A percentile compares a stretch with the other conserved stretches of the same genome.
These are phyloP conservation scores for Camellia oleifera DNA, from an alignment of 179 eudicot species.

Conservation along the genomic window DNA sequence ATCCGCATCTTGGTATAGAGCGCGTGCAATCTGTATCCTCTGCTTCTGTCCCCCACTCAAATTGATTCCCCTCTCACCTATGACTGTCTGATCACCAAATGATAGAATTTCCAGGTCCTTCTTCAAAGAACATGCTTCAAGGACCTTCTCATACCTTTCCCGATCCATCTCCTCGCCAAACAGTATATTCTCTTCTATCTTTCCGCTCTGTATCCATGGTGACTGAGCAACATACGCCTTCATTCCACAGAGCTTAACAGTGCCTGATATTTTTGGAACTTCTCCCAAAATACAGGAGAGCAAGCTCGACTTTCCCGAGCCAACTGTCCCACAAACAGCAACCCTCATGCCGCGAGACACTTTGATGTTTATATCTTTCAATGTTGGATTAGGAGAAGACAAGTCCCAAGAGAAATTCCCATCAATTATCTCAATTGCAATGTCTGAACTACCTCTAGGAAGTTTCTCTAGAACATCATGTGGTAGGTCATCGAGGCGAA, in stretches of 20 bases:
- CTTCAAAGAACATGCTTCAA: constrained; percentile 54
- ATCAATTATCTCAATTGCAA: constrained; percentile 47
- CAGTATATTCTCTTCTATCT: constrained; percentile 54
- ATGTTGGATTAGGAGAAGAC: constrained; percentile 32
- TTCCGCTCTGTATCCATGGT: constrained; percentile 76
- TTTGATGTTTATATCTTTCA: constrained; percentile 54
- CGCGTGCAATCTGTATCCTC: constrained; percentile 63
- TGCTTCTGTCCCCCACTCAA: constrained; percentile 79
- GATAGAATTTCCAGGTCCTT: constrained; percentile 59
- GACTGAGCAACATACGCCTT: constrained; percentile 71
- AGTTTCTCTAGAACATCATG: constrained; percentile 44
- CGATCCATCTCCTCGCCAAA: constrained; percentile 52
- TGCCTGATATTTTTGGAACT: constrained; percentile 63
- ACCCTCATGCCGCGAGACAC: constrained; percentile 59
- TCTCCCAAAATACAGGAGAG: constrained; percentile 79
- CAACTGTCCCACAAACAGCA: constrained; percentile 82
- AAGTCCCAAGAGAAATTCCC: constrained; percentile 75
- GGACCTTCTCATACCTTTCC: constrained; percentile 45
- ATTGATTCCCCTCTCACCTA: constrained; percentile 71
- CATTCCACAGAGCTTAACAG: constrained; percentile 39
- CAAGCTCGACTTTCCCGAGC: constrained; percentile 79
- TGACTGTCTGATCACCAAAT: constrained; percentile 66
- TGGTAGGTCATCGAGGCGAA: constrained; percentile 61
- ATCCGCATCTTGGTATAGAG: constrained; percentile 62
- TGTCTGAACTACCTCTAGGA: constrained; percentile 38